Evolutionary conservation across 257 asterid species (phyloP), one percentile per base, ranked within the genome.

Genomic region (Pogostemon cablin): DNA sequence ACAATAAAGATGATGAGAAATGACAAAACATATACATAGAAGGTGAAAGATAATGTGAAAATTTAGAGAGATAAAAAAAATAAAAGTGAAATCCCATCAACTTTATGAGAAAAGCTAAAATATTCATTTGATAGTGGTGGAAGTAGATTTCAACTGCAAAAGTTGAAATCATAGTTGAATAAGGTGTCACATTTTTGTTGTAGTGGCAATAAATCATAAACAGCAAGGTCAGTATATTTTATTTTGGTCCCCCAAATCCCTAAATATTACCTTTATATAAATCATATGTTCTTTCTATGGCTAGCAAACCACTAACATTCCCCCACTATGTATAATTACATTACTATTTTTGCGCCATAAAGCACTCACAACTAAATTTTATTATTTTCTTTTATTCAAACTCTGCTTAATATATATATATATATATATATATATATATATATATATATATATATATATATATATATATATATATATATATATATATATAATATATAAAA

Each of bases 131-230:
- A 70, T 57, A 70, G 78, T 87, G 81, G 88, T 80, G 85, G 80
- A 70, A 79, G 80, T 77, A 70, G 83, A 82, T 87, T 87, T 85
- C 87, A 80, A 83, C 61, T 38, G 62, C 77, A 78, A 75, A 82
- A 83, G 82, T 71, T 59, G 85, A 88, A 82, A 79, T 81, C 87
- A 46, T 74, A 63, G 81, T 87, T 85, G 86, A 87, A 87, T 87
- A 82, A 80, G 82, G 81, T 82, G 84, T 62, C 62, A 20, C 32
- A 25, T 25, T 59, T 11, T 34, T 46, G 9, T 60, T 77, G 63
- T 73, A 80, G 89, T 83, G 91, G 84, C 82, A 78, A 73, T 76
- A 75, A 79, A 85, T 81, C 83, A 77, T 50, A 80, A 71, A 78
- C 71, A 76, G 69, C 52, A 76, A 76, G 7, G 50, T 78, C 77